Evolutionary conservation across 805 yeast genomes (phyloP), one percentile per base, ranked within the genome.

Genomic region (Candida maltosa): DNA sequence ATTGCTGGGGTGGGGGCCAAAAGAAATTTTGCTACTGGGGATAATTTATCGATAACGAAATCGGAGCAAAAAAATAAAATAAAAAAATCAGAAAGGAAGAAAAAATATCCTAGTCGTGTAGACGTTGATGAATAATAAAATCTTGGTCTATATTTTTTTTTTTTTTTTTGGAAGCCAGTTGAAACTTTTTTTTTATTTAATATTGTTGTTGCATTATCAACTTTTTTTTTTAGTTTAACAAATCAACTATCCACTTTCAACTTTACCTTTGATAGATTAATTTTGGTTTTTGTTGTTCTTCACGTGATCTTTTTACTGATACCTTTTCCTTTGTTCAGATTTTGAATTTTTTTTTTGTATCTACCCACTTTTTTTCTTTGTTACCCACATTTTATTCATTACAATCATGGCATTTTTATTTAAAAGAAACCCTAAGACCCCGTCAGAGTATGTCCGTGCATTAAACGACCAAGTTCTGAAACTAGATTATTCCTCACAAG

Each of bases 401-500:
- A n/a, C n/a, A n/a, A n/a, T n/a, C n/a, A 87, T 89, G 96, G 84
- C 96, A 9, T 91, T 91, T 51, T 68, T 93, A 48, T 91, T 93
- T 72, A 85, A 87, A 46, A 74, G 96, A 52, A 86, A 81, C 52
- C 96, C 95, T 7, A 88, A 87, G 58, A 80, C 96, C 1, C 95
- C 96, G 2, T 75, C 76, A 14, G 98, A 91, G 51, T 73, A 88
- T 39, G 83, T 87, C 3, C 73, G 86, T 32, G 78, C 80, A 5
- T 69, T 88, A 42, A 76, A 76, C 43, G 97, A 91, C 31, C 85
- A 78, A 49, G 70, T 88, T 8, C 54, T 69, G 11, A 83, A 83
- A 52, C 65, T 83, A 15, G 85, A 80, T 41, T 43, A 55, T 8
- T 48, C 63, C 6, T 50, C 51, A 20, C 57, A 52, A 35, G 58